Conservation (phyloP, 148 eudicot genomes). For the Gaultheria prostrata region DNA sequence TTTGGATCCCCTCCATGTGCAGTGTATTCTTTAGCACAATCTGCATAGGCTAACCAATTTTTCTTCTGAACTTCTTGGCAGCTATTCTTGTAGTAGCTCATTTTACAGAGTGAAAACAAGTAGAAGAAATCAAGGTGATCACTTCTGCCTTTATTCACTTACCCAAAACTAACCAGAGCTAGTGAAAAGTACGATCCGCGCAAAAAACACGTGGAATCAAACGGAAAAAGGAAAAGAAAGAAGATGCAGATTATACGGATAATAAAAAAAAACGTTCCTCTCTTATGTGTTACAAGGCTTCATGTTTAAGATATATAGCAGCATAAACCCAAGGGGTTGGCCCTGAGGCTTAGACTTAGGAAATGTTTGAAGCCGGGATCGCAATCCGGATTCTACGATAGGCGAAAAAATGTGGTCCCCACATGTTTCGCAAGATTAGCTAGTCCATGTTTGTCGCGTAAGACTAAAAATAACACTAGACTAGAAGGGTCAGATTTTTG, state of each 20-base stretch:
- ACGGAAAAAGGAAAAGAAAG: not conserved
- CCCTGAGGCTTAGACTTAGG: not conserved
- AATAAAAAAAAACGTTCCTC: not conserved
- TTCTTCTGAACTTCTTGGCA: conserved; percentile 11
- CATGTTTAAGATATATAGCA: not conserved
- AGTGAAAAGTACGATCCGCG: not conserved
- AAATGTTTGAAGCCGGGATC: not conserved
- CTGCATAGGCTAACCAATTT: conserved; percentile 21
- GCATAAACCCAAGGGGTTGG: not conserved
- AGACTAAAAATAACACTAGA: not conserved
- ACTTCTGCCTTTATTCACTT: not conserved
- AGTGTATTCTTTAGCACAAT: conserved; percentile 21
- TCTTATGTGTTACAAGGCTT: not conserved
- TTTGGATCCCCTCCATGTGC: conserved; percentile 5
- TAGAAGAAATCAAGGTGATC: not conserved
- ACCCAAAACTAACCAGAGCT: not conserved
- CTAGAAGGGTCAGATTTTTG: not conserved
- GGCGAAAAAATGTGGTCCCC: not conserved
- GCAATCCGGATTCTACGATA: not conserved
- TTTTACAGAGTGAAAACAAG: not conserved
- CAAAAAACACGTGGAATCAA: conserved; percentile 5
- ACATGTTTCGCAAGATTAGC: not conserved
- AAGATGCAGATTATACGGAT: not conserved
- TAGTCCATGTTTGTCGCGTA: not conserved
- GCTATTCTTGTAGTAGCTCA: conserved; percentile 2